Percentiles rank a stretch among this genome's conserved stretches.
phyloP scores from a whole-genome alignment of 108 stramenopile genomes.

The Phaeodactylum tricornutum region DNA sequence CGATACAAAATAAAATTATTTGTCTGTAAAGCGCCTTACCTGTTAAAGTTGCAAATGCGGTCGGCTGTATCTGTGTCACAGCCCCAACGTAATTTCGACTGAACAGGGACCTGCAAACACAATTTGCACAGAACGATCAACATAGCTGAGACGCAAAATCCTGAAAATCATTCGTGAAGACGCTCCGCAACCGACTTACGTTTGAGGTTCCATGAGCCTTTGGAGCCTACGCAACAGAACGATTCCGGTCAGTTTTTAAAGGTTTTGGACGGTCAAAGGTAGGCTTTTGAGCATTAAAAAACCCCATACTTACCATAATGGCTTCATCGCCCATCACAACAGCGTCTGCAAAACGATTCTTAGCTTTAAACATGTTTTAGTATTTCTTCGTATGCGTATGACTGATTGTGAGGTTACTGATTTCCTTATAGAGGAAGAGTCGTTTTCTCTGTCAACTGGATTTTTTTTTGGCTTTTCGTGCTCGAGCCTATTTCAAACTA shows the following conservation, averaged over 20 bases:
- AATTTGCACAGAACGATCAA: background rate
- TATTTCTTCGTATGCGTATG: too few species aligned
- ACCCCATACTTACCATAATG: slow-evolving; percentile 43
- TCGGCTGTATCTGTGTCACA: slow-evolving; percentile 68
- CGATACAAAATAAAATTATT: background rate
- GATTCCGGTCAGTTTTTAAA: background rate
- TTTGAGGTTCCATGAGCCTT: slow-evolving; percentile 70
- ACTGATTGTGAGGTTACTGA: too few species aligned
- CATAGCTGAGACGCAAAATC: background rate
- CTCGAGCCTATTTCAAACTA: too few species aligned
- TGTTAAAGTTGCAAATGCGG: slow-evolving; percentile 80
- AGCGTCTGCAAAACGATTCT: slow-evolving; percentile 44
- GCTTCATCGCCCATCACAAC: slow-evolving; percentile 80
- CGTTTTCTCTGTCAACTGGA: too few species aligned
- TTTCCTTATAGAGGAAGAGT: too few species aligned
- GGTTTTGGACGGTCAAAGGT: slow-evolving; percentile 2
- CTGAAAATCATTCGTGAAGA: background rate
- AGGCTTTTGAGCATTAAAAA: slow-evolving; percentile 2
- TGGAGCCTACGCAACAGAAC: slow-evolving; percentile 12
- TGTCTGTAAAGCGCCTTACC: slow-evolving; percentile 7
- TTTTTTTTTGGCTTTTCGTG: too few species aligned
- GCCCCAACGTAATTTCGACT: slow-evolving; percentile 69
- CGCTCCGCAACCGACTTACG: background rate
- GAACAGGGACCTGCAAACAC: slow-evolving; percentile 32
- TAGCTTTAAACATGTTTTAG: too few species aligned